Base-by-base conservation (phyloP, 2,329 filamentous ascomycete species). In the Madurella mycetomatis region DNA sequence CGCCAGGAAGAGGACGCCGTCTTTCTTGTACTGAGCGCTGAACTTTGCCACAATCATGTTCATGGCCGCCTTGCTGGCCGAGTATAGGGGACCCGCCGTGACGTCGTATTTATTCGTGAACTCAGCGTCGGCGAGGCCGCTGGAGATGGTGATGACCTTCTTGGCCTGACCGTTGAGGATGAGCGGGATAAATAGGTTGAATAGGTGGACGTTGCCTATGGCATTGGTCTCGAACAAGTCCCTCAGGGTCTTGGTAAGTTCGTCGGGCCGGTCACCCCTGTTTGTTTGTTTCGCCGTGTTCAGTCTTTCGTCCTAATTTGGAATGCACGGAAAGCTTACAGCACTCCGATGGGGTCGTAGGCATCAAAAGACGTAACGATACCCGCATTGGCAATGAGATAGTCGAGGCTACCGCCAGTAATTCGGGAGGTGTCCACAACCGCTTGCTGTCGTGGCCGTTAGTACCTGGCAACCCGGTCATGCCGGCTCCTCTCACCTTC, bases 1-100 rank as follows among this genome's bases (percentile, higher is more conserved):
- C 9, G 67, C 69, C 55, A 85, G 56, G 64, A 83, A 79, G 0
- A 82, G 62, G 0, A 85, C 70, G 0, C 77, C 79, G 0, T 82
- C 69, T 32, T 73, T 68, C 45, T 68, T 70, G 56, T 79, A 78
- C 58, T 78, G 67, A 0, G 73, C 74, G 52, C 69, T 74, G 63
- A 74, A 83, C 66, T 84, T 84, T 57, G 76, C 76, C 1, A 80
- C 66, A 1, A 74, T 69, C 15, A 76, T 65, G 60, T 84, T 84
- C 41, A 78, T 16, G 0, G 76, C 82, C 0, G 73, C 79, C 63
- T 83, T 81, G 64, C 70, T 76, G 18, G 72, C 70, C 1, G 75
- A 58, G 58, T 84, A 85, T 0, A 73, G 62, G 0, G 68, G 56
- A 0, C 60, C 57, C 1, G 65, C 48, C 0, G 69, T 64, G 42